Percentiles rank a stretch among this genome's conserved stretches.
Conservation (phyloP, 768 basidiomycete species). For the Gymnopilus junonius region DNA sequence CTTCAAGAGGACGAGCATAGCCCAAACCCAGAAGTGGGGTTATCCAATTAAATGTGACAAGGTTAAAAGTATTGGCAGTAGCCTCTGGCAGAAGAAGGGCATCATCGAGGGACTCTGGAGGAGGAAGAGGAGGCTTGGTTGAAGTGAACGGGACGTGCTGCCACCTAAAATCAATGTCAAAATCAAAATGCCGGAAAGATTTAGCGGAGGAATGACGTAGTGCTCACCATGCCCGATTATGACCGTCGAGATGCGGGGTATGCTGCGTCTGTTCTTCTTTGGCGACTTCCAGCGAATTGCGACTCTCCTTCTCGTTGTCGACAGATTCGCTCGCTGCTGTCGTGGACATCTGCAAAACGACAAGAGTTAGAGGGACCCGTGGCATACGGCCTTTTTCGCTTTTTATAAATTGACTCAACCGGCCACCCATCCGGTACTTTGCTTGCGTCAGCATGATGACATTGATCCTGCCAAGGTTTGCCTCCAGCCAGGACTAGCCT, state of each 20-base stretch:
- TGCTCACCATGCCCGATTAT: slow-evolving; percentile 14
- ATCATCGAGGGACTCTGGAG: slow-evolving; percentile 61
- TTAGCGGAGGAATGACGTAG: slow-evolving; percentile 5
- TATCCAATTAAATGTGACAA: slow-evolving; percentile 78
- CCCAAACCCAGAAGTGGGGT: slow-evolving; percentile 73
- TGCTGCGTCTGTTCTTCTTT: slow-evolving; percentile 2
- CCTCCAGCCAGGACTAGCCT: too few relatives aligned
- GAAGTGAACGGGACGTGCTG: slow-evolving; percentile 45
- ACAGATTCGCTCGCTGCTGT: slow-evolving; percentile 5
- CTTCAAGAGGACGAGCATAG: slow-evolving; percentile 80
- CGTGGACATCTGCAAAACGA: slow-evolving; percentile 1
- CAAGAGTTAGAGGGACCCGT: background rate
- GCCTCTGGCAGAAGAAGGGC: slow-evolving; percentile 68
- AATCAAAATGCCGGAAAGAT: background rate
- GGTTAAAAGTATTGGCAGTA: slow-evolving; percentile 59
- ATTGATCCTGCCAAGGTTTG: background rate
- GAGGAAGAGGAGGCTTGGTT: slow-evolving; percentile 42
- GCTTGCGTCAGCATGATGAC: background rate
- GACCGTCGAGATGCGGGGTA: background rate
- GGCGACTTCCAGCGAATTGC: slow-evolving; percentile 6
- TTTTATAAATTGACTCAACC: slow-evolving; percentile 11
- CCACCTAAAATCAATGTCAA: slow-evolving; percentile 22
- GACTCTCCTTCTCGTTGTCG: slow-evolving; percentile 12
- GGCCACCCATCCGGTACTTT: background rate
- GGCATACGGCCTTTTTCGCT: background rate